Evolutionary conservation across 768 basidiomycete species (phyloP), one percentile per base, ranked within the genome.

Genomic region (Mycena amicta): DNA sequence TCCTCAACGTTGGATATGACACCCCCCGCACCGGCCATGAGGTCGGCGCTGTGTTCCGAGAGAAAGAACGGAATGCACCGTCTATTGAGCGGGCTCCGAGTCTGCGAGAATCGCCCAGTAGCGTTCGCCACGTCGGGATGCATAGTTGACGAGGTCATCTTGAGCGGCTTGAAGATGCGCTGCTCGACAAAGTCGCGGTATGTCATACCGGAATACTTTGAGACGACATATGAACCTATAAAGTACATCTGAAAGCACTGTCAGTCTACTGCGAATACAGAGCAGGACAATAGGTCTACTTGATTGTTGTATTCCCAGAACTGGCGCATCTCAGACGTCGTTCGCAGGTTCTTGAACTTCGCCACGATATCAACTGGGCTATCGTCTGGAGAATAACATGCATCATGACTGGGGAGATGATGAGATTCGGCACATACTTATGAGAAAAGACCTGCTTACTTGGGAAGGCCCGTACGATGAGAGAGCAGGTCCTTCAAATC

Each of bases 1-100:
- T 82, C 80, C 16, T 72, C 56, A 0, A 69, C 71, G 25, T 59
- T 78, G 28, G 80, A 77, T 27, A 80, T 76, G n/a, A 82, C 40
- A 1, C 79, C 81, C 1, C 76, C 78, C 0, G 79, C n/a, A n/a
- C n/a, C n/a, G n/a, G n/a, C n/a, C n/a, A n/a, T n/a, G n/a, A n/a
- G n/a, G n/a, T n/a, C n/a, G 5, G 55, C 63, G 5, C 30, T 56
- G 0, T 70, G 61, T 50, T 75, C 73, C 18, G 56, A 52, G 49
- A 55, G 53, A 37, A 56, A 61, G 28, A 57, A 55, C 11, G 60
- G 60, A 37, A 64, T 64, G 37, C 63, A 33, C 15, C 63, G 60
- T 4, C 8, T 18, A 37, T 52, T 20, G 16, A 30, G 43, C 16
- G 52, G 31, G 16, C 41, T 56, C 56, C 56, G 62, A 18, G 54